These are phyloP conservation scores for Porphyrellus cyaneotinctus DNA, from an alignment of 768 basidiomycete genomes.

Conservation along the genomic window DNA sequence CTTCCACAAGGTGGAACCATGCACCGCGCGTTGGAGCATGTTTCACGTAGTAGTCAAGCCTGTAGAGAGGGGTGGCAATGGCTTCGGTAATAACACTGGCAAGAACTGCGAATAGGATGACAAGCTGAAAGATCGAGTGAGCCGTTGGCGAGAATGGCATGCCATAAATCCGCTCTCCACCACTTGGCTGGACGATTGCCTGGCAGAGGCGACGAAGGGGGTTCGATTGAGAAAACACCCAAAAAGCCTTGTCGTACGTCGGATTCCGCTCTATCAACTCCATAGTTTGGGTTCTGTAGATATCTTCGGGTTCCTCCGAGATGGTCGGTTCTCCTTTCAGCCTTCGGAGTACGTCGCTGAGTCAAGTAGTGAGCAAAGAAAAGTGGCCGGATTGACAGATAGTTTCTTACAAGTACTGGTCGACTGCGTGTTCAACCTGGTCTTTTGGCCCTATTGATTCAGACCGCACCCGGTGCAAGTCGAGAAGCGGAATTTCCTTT, in stretches of 20 bases:
- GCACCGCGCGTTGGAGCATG: constrained; percentile 59
- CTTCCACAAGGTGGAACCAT: constrained; percentile 88
- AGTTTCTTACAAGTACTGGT: constrained; percentile 62
- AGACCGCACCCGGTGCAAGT: constrained; percentile 40
- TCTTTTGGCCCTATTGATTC: constrained; percentile 30
- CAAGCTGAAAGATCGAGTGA: constrained; percentile 68
- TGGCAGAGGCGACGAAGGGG: constrained; percentile 73
- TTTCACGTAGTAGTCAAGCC: constrained; percentile 59
- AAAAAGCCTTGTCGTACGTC: constrained; percentile 85
- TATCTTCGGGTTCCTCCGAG: constrained; percentile 56
- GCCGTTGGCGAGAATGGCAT: constrained; percentile 57
- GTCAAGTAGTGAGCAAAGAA: constrained; percentile 2
- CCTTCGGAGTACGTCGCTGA: constrained; percentile 65
- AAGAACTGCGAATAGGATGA: constrained; percentile 72
- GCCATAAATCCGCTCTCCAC: constrained; percentile 88
- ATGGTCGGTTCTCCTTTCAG: constrained; percentile 40
- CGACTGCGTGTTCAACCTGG: constrained; percentile 55
- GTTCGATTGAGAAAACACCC: constrained; percentile 84
- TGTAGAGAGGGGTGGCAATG: constrained; percentile 81
- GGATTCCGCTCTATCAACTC: constrained; percentile 90
- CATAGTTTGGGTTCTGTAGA: constrained; percentile 64
- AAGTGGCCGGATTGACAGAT: neutral
- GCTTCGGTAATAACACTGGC: constrained; percentile 77
- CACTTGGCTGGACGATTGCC: constrained; percentile 73
- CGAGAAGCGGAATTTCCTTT: constrained; percentile 58